phyloP scores from a whole-genome alignment of 2,329 filamentous ascomycete species.

The Colletotrichum graminicola region DNA sequence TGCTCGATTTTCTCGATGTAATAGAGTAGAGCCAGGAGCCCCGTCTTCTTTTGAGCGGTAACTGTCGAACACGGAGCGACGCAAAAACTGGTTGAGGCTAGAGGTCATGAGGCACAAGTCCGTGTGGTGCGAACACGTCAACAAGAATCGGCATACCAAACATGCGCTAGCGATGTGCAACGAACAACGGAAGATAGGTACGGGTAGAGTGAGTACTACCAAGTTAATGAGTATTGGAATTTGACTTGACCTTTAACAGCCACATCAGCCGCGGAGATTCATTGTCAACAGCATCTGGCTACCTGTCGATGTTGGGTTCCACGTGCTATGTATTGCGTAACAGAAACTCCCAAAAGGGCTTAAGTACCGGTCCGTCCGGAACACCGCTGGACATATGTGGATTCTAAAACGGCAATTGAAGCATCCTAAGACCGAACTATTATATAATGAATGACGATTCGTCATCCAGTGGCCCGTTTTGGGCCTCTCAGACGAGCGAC shows the following conservation, averaged over 20 bases:
- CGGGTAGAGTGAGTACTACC: constrained; percentile 10
- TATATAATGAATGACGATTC: constrained; percentile 39
- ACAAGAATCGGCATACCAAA: background rate
- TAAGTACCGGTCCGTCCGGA: constrained; percentile 38
- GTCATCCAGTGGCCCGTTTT: constrained; percentile 24
- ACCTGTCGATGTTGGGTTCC: constrained; percentile 18
- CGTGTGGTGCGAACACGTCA: background rate
- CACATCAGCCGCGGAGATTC: constrained; percentile 47
- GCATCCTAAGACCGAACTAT: constrained; percentile 20
- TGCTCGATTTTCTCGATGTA: background rate
- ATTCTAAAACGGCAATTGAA: constrained; percentile 17
- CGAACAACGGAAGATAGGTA: background rate
- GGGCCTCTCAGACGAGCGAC: constrained; percentile 11
- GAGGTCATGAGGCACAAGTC: constrained; percentile 3
- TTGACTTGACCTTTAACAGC: constrained; percentile 29
- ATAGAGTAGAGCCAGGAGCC: background rate
- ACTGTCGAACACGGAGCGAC: constrained; percentile 1
- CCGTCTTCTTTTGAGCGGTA: background rate
- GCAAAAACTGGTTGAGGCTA: background rate
- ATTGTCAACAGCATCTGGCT: constrained; percentile 37
- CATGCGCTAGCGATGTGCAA: background rate
- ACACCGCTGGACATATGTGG: constrained; percentile 27
- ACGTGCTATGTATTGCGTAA: constrained; percentile 46
- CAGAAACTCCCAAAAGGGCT: constrained; percentile 45
- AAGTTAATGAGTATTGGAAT: constrained; percentile 1